Conservation (phyloP, 2,329 filamentous ascomycete genomes). For the Exophiala sp. region DNA sequence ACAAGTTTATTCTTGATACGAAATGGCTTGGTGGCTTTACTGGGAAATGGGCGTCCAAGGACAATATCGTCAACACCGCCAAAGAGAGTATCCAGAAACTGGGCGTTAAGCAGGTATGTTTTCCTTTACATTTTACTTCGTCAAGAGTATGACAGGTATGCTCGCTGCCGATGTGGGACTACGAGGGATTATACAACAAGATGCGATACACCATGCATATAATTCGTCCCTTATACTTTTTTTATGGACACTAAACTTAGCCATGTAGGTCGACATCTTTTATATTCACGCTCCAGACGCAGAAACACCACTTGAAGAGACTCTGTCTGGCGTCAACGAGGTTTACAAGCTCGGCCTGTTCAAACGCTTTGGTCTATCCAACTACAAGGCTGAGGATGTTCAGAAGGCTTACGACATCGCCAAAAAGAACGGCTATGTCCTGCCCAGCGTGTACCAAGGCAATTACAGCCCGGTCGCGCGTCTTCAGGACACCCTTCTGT, state of each 20-base stretch:
- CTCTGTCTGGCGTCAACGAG: slow-evolving; percentile 34
- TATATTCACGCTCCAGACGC: slow-evolving; percentile 37
- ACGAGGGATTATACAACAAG: too few relatives aligned
- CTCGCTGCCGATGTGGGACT: too few relatives aligned
- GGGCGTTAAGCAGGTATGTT: slow-evolving; percentile 20
- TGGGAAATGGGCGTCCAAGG: slow-evolving; percentile 13
- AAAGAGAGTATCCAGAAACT: slow-evolving; percentile 26
- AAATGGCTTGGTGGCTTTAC: slow-evolving; percentile 42
- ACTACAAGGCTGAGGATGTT: slow-evolving; percentile 33
- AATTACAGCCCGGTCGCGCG: slow-evolving; percentile 40
- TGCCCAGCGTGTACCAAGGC: slow-evolving; percentile 42
- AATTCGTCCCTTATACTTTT: background rate
- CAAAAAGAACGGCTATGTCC: slow-evolving; percentile 34
- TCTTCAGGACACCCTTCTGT: slow-evolving; percentile 34
- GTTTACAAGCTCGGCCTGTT: slow-evolving; percentile 34
- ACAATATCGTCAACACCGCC: slow-evolving; percentile 25
- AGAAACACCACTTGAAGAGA: slow-evolving; percentile 36
- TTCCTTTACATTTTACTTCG: background rate
- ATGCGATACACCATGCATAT: background rate
- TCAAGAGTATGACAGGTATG: too few relatives aligned
- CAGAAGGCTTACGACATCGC: slow-evolving; percentile 34
- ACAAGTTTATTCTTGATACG: slow-evolving; percentile 46
- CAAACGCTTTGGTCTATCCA: slow-evolving; percentile 39
- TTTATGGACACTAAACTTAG: background rate
- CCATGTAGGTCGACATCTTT: slow-evolving; percentile 35